Conservation (phyloP, 805 yeast genomes). For the Yamadazyma laniorum region DNA sequence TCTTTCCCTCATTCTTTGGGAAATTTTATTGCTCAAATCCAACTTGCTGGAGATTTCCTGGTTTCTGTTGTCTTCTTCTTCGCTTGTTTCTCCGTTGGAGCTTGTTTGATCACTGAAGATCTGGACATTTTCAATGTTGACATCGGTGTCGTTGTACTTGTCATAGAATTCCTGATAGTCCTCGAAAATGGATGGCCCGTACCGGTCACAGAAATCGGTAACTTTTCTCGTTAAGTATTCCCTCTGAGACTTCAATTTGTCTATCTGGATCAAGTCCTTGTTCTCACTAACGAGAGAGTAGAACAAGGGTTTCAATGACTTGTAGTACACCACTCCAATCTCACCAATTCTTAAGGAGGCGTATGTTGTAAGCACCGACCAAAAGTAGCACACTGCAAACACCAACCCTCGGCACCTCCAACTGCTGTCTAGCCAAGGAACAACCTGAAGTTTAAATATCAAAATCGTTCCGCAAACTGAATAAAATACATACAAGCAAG, state of each 20-base stretch:
- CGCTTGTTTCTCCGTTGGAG: neutral
- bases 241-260: slow-evolving; percentile 28
- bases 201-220: slow-evolving; percentile 33
- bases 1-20: no score
- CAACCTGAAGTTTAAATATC: slow-evolving; percentile 16
- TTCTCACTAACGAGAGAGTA: slow-evolving; percentile 31
- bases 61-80: neutral
- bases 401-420: slow-evolving; percentile 17
- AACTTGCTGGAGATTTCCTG: no score
- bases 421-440: slow-evolving; percentile 6
- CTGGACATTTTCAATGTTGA: slow-evolving; percentile 4
- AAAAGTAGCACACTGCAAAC: slow-evolving; percentile 31
- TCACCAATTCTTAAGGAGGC: slow-evolving; percentile 43
- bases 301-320: slow-evolving; percentile 37
- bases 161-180: slow-evolving; percentile 34
- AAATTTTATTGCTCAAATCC: no score
- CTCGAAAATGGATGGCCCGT: slow-evolving; percentile 39
- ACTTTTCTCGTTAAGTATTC: slow-evolving; percentile 27
- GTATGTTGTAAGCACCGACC: slow-evolving; percentile 40
- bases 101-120: slow-evolving; percentile 6
- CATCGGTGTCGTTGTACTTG: slow-evolving; percentile 19
- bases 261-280: slow-evolving; percentile 30
- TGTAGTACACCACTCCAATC: slow-evolving; percentile 41
- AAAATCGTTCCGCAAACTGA: slow-evolving; percentile 32
- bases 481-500: slow-evolving; percentile 38